Evolutionary conservation across 2,329 filamentous ascomycete genomes (phyloP).

Genomic region (Phialophora chinensis): DNA sequence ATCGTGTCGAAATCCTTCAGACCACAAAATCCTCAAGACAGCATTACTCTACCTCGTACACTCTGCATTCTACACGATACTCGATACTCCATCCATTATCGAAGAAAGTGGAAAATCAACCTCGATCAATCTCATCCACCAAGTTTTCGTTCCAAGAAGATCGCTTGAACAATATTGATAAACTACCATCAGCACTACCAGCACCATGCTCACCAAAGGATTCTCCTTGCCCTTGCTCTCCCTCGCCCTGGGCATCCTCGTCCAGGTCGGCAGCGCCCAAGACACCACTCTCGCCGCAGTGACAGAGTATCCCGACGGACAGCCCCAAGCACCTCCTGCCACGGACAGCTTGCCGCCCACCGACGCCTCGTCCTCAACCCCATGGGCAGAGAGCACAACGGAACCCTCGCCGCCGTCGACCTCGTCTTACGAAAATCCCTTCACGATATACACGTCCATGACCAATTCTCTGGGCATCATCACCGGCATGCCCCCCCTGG

Average conservation of each 20-base stretch:
- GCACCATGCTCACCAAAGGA: conserved; percentile 19
- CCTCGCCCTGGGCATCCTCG: conserved; percentile 22
- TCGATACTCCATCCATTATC: background rate
- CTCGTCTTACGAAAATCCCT: conserved; percentile 49
- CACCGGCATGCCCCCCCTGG: conserved; percentile 53
- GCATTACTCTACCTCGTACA: background rate
- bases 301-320: conserved; percentile 33
- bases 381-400: background rate
- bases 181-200: background rate
- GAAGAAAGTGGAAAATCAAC: background rate
- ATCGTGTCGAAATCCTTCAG: background rate
- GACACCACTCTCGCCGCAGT: conserved; percentile 19
- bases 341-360: conserved; percentile 6
- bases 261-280: conserved; percentile 12
- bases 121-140: background rate
- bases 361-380: conserved; percentile 12
- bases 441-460: conserved; percentile 53
- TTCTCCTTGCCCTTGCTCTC: conserved; percentile 20
- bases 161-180: background rate
- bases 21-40: background rate
- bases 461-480: conserved; percentile 58
- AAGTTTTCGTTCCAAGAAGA: background rate
- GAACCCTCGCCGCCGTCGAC: conserved; percentile 17
- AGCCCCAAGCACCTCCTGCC: conserved; percentile 28
- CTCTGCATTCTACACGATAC: background rate